Evolutionary conservation across 1,284 basidiomycete species (phyloP).

Genomic region (Melampsora larici-populina): DNA sequence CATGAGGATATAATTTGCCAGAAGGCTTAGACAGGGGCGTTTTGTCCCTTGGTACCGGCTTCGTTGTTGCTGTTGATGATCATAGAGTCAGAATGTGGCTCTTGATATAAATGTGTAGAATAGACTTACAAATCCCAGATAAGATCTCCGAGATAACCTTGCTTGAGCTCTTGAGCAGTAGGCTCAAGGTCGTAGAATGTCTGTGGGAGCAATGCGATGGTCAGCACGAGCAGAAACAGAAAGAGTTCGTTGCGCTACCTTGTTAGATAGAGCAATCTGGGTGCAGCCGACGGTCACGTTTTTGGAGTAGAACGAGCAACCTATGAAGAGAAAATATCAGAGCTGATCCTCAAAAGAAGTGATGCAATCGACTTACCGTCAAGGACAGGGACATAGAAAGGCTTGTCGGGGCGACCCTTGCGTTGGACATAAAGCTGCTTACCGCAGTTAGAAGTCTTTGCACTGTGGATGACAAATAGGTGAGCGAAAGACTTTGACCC

Average conservation of each 20-base stretch:
- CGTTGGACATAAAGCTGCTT: constrained; percentile 8
- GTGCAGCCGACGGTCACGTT: background rate
- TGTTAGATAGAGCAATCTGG: constrained; percentile 2
- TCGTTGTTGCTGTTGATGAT: no score
- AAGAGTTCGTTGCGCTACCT: background rate
- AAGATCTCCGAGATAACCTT: background rate
- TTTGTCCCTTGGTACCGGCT: no score
- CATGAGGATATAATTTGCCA: no score
- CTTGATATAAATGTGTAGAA: no score
- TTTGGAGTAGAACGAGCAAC: background rate
- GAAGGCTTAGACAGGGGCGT: no score
- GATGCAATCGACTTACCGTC: background rate
- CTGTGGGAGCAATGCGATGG: background rate
- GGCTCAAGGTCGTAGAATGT: constrained; percentile 6
- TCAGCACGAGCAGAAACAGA: background rate
- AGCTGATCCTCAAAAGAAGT: background rate
- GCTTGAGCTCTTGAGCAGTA: background rate
- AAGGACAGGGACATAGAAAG: constrained; percentile 4
- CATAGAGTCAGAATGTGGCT: no score
- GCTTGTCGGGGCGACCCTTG: background rate
- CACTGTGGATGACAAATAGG: background rate
- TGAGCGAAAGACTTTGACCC: background rate
- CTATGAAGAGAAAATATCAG: background rate
- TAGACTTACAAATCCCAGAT: background rate
- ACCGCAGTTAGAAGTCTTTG: background rate